phyloP scores from a whole-genome alignment of 208 protist species.

The Wallacemonas collosoma region DNA sequence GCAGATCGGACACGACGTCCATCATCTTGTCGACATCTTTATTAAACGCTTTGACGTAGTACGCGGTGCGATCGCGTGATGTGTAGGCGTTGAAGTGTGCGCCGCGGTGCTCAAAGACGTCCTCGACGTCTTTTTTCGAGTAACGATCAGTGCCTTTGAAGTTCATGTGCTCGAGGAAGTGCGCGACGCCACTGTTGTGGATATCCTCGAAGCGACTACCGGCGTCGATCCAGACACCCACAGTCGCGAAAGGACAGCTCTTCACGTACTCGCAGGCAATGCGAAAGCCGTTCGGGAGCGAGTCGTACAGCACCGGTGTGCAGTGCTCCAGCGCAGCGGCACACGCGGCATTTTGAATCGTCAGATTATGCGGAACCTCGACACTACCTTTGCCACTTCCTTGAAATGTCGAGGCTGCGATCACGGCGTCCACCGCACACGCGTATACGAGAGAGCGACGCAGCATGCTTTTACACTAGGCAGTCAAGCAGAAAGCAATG shows the following conservation, averaged over 20 bases:
- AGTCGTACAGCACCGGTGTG: constrained; percentile 89
- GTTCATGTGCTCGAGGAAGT: constrained; percentile 99
- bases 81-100: constrained; percentile 99
- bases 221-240: constrained; percentile 98
- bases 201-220: constrained; percentile 97
- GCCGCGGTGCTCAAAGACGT: constrained; percentile 96
- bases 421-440: constrained; percentile 1
- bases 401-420: neutral
- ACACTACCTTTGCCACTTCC: neutral
- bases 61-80: constrained; percentile 96
- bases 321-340: constrained; percentile 51
- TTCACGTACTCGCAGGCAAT: constrained; percentile 96
- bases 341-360: constrained; percentile 49
- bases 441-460: constrained; percentile 21
- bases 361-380: constrained; percentile 60
- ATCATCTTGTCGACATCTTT: constrained; percentile 93
- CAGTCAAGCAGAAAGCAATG: too few relatives aligned
- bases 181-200: constrained; percentile 97
- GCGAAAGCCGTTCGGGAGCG: constrained; percentile 95
- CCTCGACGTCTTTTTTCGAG: constrained; percentile 92
- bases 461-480: constrained; percentile 20
- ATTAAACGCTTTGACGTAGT: constrained; percentile 96
- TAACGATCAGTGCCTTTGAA: constrained; percentile 97
- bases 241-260: constrained; percentile 92
- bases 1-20: constrained; percentile 97